Base-by-base conservation (phyloP, 306 rosid species). In the Amphicarpaea edgeworthii region DNA sequence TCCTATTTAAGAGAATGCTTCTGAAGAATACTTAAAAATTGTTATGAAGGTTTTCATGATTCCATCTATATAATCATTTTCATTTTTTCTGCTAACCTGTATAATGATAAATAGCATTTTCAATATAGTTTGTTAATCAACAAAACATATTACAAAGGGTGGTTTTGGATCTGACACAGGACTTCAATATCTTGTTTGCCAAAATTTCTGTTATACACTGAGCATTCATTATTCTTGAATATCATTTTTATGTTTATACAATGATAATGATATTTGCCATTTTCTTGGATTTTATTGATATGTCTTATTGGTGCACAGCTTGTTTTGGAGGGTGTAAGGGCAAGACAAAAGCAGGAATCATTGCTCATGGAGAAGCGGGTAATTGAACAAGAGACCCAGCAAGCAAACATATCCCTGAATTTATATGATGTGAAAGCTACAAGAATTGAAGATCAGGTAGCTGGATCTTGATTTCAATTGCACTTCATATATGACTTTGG, bases 381-480 rank as follows among this genome's bases (percentile, higher is more conserved):
- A 34, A 83, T 89, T 79, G 94, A 90, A 62, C 86, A 79, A 71
- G 93, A 92, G 79, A 80, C 86, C 78, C 96, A 90, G 86, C 96
- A 86, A 72, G 85, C 90, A 54, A 84, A 82, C 85, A 80, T 79
- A 37, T 86, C 93, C 72, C 81, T 87, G 69, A 85, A 83, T 62
- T 90, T 93, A 80, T 92, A 78, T 77, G 93, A 90, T 68, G 55
- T 81, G 78, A 96, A 91, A 82, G 85, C 88, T 69, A 77, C 88
- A 34, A 90, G 88, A 80, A 86, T 96, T 59, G 96, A 89, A 68
- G 98, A 92, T 60, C 98, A 92, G 98, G 99, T 95, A 79, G 75
- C 68, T 68, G 10, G 32, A 47, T 73, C 71, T 74, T 58, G 19
- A 34, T 62, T 61, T 77, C 58, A 79, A 28, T 69, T 17, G 17